Evolutionary conservation across 495 filamentous ascomycete species (phyloP).

Genomic region (Tuber magnatum): DNA sequence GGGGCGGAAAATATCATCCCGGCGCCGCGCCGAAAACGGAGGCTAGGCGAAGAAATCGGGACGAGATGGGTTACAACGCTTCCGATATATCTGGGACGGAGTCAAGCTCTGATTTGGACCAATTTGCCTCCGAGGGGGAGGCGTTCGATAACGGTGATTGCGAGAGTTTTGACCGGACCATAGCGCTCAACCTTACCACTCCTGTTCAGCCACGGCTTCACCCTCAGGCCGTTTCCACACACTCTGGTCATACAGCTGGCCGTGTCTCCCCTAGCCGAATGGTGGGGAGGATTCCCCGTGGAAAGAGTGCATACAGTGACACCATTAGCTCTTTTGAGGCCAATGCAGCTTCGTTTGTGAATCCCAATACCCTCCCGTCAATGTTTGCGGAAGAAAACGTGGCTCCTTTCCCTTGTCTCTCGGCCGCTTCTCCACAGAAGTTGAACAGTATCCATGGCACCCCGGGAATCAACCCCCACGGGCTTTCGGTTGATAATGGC

Average conservation of each 20-base stretch:
- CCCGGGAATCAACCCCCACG: conserved; percentile 21
- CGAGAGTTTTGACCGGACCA: conserved; percentile 24
- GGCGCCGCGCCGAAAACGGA: conserved; percentile 12
- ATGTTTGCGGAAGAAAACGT: conserved; percentile 38
- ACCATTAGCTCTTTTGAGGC: conserved; percentile 21
- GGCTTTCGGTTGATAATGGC: conserved; percentile 29
- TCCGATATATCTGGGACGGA: conserved; percentile 21
- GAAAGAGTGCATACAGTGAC: conserved; percentile 23
- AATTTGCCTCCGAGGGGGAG: conserved; percentile 11
- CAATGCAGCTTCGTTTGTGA: conserved; percentile 20
- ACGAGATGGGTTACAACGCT: background rate
- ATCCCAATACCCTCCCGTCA: conserved; percentile 30
- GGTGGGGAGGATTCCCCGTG: conserved; percentile 20
- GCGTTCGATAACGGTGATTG: conserved; percentile 22
- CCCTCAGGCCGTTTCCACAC: conserved; percentile 15
- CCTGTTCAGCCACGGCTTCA: conserved; percentile 33
- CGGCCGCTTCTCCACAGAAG: conserved; percentile 36
- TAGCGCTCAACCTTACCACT: conserved; percentile 24
- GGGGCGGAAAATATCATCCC: conserved; percentile 39
- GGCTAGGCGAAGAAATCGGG: conserved; percentile 1
- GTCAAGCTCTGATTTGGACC: conserved; percentile 28
- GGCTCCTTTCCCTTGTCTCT: conserved; percentile 37
- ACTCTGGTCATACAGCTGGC: conserved; percentile 14
- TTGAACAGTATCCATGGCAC: conserved; percentile 34
- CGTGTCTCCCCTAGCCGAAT: conserved; percentile 28